Evolutionary conservation across 805 yeast genomes (phyloP).

Genomic region (Yamadazyma takamatsuzukensis): DNA sequence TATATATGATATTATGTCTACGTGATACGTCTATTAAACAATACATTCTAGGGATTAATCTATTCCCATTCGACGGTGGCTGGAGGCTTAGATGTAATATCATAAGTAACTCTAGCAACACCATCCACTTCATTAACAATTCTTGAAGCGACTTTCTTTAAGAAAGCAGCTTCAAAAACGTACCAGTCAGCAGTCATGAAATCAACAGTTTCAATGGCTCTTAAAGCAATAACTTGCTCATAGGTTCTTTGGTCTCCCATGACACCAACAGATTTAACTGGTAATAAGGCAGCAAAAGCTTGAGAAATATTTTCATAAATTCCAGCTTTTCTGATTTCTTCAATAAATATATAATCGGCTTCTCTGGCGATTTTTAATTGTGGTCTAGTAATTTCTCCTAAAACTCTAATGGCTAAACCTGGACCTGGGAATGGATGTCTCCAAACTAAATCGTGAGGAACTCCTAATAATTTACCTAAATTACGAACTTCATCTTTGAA

Average conservation of each 20-base stretch:
- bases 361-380: conserved; percentile 97
- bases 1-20: conserved; percentile 3
- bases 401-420: conserved; percentile 96
- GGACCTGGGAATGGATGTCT: conserved; percentile 99
- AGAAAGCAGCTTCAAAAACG: conserved; percentile 85
- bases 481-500: conserved; percentile 99
- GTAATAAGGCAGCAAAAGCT: conserved; percentile 95
- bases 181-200: conserved; percentile 99
- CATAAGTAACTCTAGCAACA: conserved; percentile 98
- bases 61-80: conserved; percentile 99
- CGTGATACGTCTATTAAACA: conserved; percentile 7
- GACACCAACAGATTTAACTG: conserved; percentile 98
- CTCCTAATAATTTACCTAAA: conserved; percentile 90
- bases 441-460: conserved; percentile 97
- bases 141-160: conserved; percentile 90
- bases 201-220: conserved; percentile 97
- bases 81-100: conserved; percentile 98
- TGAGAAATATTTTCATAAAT: conserved; percentile 90
- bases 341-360: conserved; percentile 94
- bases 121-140: conserved; percentile 98
- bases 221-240: conserved; percentile 97
- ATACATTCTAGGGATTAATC: too few species aligned
- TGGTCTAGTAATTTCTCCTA: conserved; percentile 91
- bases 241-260: conserved; percentile 99
- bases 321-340: conserved; percentile 92